Evolutionary conservation across 1,139 yeast species (phyloP), one percentile per base, ranked within the genome.

Genomic region (Entelexis paramagnoliae): DNA sequence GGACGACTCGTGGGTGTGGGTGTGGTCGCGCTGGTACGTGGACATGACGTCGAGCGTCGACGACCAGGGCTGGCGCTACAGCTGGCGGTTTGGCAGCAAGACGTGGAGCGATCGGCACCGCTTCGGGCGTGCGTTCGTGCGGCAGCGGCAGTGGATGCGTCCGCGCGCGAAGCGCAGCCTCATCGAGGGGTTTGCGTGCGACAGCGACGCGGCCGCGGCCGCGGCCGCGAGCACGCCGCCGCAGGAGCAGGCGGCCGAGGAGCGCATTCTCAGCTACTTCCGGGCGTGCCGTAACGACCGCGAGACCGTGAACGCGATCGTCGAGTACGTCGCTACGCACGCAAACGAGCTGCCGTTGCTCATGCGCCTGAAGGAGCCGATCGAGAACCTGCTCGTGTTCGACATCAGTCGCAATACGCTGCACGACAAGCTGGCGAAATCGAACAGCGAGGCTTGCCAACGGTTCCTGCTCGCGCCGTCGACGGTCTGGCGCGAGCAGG

Each of bases 51-150:
- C 74, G 45, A 88, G 83, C 60, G 79, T 81, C 16, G 93, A 83
- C 63, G 87, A 81, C 58, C 83, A 80, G 58, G 93, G 93, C 2
- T 83, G 93, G 91, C 65, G 77, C 24, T 83, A 83, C 62, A 73
- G 82, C 33, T 62, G 69, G 62, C 52, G 64, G 19, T 72, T 72
- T 58, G 58, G 66, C 16, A 60, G 68, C 2, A 43, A 51, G 26
- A 58, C 56, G 17, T 72, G 75, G 75, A 68, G 69, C 49, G 73
- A 72, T 2, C 58, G 65, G 16, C 72, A 69, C 59, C 57, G 64
- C 10, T 65, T 68, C 63, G 62, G 68, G 51, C 68, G 69, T 38
- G 64, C 73, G 28, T 71, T 69, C 62, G 75, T 71, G 20, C 62
- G 75, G 14, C 62, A 68, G 48, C 60, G 75, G 11, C 55, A 63